These are phyloP conservation scores for Aspergillus texensis DNA, from an alignment of 2,329 filamentous ascomycete genomes.

Conservation along the genomic window DNA sequence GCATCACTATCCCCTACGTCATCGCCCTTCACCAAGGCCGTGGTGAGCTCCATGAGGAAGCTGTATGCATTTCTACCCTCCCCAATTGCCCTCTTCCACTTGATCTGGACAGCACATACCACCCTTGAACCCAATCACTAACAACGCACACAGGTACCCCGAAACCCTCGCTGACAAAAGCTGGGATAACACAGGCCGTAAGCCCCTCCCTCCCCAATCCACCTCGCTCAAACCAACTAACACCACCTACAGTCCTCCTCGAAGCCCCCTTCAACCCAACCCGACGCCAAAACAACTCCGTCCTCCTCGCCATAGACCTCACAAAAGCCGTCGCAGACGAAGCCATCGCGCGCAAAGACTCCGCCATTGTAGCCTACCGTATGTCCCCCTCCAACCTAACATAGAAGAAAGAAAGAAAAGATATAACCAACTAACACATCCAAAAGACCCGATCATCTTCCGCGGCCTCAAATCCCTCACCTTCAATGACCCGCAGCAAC, in stretches of 20 bases:
- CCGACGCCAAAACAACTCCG: conserved; percentile 64
- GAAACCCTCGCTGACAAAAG: conserved; percentile 83
- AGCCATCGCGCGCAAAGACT: conserved; percentile 75
- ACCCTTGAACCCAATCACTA: conserved; percentile 11
- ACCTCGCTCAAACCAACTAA: conserved; percentile 8
- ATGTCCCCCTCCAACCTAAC: conserved; percentile 31
- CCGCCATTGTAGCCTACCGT: conserved; percentile 90
- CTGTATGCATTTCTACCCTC: conserved; percentile 60
- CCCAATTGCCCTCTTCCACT: conserved; percentile 4
- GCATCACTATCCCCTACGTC: conserved; percentile 35
- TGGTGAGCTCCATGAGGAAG: conserved; percentile 76
- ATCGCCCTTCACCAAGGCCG: conserved; percentile 67
- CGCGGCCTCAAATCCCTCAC: conserved; percentile 87
- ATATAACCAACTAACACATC: neutral
- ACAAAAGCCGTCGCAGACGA: conserved; percentile 88
- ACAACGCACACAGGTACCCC: conserved; percentile 67
- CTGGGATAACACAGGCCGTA: conserved; percentile 93
- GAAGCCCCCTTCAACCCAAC: conserved; percentile 66
- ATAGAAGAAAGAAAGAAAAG: neutral
- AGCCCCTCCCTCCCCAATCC: conserved; percentile 19
- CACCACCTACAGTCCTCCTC: conserved; percentile 60
- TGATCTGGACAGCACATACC: conserved; percentile 1
- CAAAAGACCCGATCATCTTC: conserved; percentile 91
- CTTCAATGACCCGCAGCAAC: conserved; percentile 81
- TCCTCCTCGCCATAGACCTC: conserved; percentile 85